Evolutionary conservation across 371 early-diverging fungal genomes (phyloP).

Genomic region (Mortierella sp.): DNA sequence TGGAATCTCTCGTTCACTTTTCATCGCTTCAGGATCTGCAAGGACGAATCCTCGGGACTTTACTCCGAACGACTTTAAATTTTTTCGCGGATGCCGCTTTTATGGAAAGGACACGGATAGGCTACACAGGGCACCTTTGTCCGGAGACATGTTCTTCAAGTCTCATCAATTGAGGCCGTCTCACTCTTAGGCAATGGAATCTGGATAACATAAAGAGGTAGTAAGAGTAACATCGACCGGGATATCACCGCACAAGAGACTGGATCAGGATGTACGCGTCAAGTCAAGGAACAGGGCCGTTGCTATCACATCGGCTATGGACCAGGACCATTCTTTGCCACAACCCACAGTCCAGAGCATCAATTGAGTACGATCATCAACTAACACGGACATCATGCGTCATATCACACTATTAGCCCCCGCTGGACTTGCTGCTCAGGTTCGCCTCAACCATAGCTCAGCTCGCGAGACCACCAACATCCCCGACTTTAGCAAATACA

Average conservation of each 20-base stretch:
- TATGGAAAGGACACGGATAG: neutral
- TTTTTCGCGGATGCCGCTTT: constrained; percentile 9
- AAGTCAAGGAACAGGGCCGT: neutral
- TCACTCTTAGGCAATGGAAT: neutral
- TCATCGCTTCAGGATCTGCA: neutral
- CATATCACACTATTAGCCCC: constrained; percentile 33
- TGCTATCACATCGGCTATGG: neutral
- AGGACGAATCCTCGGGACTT: neutral
- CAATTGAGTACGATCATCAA: neutral
- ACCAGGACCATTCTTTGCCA: neutral
- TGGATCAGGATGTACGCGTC: neutral
- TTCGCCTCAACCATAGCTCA: constrained; percentile 65
- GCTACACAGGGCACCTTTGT: neutral
- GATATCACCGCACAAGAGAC: too few relatives aligned
- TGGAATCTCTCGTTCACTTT: neutral
- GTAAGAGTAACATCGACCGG: neutral
- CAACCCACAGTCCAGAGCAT: neutral
- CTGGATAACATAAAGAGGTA: neutral
- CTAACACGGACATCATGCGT: neutral
- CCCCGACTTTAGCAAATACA: constrained; percentile 80
- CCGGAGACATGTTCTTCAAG: neutral
- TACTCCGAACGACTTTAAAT: constrained; percentile 12
- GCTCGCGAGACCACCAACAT: constrained; percentile 68
- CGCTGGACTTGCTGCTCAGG: constrained; percentile 60
- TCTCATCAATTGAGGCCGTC: neutral